Evolutionary conservation across 106 monocot genomes (phyloP).

Genomic region (Dendrobium catenatum): DNA sequence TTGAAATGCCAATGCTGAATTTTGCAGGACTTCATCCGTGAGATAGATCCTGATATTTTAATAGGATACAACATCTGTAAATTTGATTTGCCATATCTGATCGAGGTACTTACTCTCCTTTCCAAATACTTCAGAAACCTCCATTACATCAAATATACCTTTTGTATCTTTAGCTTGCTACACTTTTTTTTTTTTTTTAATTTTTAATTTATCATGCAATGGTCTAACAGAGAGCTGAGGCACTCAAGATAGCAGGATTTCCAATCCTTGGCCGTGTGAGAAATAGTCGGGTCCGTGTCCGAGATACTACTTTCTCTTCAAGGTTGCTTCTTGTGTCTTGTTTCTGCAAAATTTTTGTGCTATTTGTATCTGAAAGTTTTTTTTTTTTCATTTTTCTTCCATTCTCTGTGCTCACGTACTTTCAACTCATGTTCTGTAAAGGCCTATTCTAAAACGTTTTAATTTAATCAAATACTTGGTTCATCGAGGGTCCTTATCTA

Average conservation of each 20-base stretch:
- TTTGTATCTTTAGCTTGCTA: neutral
- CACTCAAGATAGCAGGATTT: constrained; percentile 86
- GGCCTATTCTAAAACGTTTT: neutral
- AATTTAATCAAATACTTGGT: neutral
- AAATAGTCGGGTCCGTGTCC: constrained; percentile 84
- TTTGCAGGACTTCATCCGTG: constrained; percentile 91
- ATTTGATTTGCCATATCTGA: constrained; percentile 95
- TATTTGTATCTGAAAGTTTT: neutral
- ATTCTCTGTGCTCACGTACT: neutral
- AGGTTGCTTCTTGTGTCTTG: constrained; percentile 38
- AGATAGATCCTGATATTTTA: constrained; percentile 93
- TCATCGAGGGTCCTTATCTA: neutral
- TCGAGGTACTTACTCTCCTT: constrained; percentile 55
- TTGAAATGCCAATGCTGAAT: neutral
- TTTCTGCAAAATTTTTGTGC: neutral
- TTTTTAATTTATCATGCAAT: constrained; percentile 1
- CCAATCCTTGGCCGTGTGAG: constrained; percentile 83
- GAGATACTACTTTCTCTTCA: constrained; percentile 93
- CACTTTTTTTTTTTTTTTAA: neutral
- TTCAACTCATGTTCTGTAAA: too few species aligned
- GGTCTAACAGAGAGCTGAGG: constrained; percentile 78
- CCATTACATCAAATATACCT: neutral
- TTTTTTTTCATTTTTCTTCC: neutral
- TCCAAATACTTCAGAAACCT: neutral
- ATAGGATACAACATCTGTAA: constrained; percentile 99